These are phyloP conservation scores for Yamagishiella unicocca DNA, from an alignment of 139 green algal species.

Conservation along the genomic window DNA sequence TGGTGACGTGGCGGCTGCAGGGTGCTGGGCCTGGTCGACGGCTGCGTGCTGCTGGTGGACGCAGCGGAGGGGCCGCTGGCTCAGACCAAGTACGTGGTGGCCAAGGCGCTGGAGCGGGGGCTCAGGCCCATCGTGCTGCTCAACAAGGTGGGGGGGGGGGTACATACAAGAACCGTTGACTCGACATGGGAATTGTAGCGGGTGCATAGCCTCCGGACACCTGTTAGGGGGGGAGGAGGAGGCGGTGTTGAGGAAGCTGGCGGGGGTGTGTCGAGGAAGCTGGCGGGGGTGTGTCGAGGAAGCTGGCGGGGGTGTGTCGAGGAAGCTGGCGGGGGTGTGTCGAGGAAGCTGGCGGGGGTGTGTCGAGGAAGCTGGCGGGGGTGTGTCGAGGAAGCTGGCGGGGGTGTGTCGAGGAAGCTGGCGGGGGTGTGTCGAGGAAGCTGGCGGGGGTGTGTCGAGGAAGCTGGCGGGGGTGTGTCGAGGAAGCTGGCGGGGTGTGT, in stretches of 20 bases:
- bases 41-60: constrained; percentile 91
- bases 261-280: neutral
- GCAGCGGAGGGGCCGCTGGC: constrained; percentile 85
- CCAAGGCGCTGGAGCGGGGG: constrained; percentile 82
- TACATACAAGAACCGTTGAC: no score
- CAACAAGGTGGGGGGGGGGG: constrained; percentile 83
- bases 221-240: neutral
- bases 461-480: no score
- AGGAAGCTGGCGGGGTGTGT: no score
- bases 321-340: neutral
- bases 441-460: no score
- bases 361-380: no score
- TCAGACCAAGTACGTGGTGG: constrained; percentile 94
- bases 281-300: neutral
- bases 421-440: no score
- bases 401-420: no score
- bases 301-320: neutral
- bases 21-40: constrained; percentile 92
- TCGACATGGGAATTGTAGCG: no score
- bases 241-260: neutral
- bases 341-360: no score
- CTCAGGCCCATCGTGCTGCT: constrained; percentile 86
- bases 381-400: no score
- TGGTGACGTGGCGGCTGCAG: constrained; percentile 61
- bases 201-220: no score